Evolutionary conservation across 2,329 filamentous ascomycete genomes (phyloP), one percentile per base, ranked within the genome.

Genomic region (Cercospora berteroae): DNA sequence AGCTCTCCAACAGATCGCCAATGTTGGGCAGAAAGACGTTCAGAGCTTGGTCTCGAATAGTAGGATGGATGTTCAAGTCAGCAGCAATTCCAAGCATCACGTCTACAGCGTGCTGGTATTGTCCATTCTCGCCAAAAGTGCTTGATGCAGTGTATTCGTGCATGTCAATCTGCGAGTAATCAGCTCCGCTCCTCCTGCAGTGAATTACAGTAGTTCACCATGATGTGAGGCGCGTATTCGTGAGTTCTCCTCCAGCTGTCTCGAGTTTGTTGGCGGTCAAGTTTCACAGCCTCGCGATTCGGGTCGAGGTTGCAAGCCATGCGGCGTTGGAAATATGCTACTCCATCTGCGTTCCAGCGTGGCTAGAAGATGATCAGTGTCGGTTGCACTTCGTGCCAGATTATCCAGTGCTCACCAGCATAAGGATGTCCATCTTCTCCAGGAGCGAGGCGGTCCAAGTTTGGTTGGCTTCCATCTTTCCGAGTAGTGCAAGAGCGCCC

Each of bases 241-340:
- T 64, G 75, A 66, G 76, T 77, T 50, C 74, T 75, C 36, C 69
- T 57, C 58, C 78, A 79, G 59, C 79, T 75, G 31, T 77, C 71
- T 8, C 76, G 72, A 0, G 77, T 78, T 60, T 79, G 78, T 60
- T 76, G 73, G 44, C 78, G 74, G 3, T 70, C 72, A 23, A 79
- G 74, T 62, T 79, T 80, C 7, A 76, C 73, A 67, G 79, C 77
- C 60, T 80, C 78, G 52, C 78, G 74, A 66, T 79, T 80, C 0
- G 67, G 76, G 75, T 80, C 78, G 61, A 76, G 77, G 67, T 78
- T 78, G 16, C 75, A 76, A 1, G 78, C 77, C 5, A 79, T 65
- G 0, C 73, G 72, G 23, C 78, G 75, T 63, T 79, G 77, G 18
- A 80, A 79, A 70, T 74, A 80, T 2, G 73, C 71, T 8, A 79